Percentiles rank a stretch among this genome's conserved stretches.
Evolutionary conservation across 2,329 filamentous ascomycete species (phyloP).

Genomic region (Aphanocladium album): DNA sequence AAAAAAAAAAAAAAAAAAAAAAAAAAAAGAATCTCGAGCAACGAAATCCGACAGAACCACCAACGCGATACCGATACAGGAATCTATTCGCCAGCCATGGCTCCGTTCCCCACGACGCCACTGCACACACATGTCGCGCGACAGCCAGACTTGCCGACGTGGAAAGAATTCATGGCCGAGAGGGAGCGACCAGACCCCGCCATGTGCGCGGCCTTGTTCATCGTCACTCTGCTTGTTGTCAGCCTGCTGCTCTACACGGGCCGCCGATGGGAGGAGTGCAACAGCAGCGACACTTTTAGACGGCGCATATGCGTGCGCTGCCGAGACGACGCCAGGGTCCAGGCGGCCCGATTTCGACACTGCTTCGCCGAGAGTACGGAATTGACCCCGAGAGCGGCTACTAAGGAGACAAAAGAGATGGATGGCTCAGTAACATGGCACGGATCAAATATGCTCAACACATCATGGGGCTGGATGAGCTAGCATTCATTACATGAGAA

Average conservation of each 20-base stretch:
- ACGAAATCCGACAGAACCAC: neutral
- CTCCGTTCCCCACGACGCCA: neutral
- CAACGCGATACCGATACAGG: neutral
- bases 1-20: neutral
- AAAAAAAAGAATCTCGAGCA: neutral
- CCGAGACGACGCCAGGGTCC: neutral
- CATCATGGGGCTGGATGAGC: constrained; percentile 12
- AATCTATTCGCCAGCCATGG: neutral
- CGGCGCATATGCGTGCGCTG: constrained; percentile 1
- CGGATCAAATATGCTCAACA: constrained; percentile 12
- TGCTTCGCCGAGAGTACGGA: neutral
- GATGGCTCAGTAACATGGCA: constrained; percentile 1
- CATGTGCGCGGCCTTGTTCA: neutral
- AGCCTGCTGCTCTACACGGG: neutral
- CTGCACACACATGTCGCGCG: neutral
- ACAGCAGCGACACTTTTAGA: neutral
- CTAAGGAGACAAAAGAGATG: neutral
- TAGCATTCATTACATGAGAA: neutral
- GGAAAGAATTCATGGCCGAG: neutral
- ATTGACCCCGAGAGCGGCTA: neutral
- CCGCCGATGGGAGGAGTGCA: neutral
- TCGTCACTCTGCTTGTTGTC: neutral
- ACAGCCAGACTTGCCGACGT: neutral
- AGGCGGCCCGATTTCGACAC: neutral
- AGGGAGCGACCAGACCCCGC: neutral